phyloP scores from a whole-genome alignment of 148 eudicot species.

The Nepenthes mirabilis region DNA sequence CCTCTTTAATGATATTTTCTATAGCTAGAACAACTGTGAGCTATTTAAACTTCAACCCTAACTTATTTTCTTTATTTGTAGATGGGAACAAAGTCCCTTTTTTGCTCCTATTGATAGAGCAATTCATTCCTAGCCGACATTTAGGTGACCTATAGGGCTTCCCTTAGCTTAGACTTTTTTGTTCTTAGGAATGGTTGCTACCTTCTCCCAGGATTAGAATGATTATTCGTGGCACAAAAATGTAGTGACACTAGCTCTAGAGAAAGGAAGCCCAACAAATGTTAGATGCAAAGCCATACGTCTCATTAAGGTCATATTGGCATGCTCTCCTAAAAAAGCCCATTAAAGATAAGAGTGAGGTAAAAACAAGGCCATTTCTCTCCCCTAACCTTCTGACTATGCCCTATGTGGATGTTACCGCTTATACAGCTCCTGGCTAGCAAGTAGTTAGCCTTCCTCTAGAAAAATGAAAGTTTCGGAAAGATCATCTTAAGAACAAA shows the following conservation, averaged over 20 bases:
- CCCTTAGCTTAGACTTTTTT: slow-evolving; percentile 10
- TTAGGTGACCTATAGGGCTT: slow-evolving; percentile 11
- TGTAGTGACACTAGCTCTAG: neutral
- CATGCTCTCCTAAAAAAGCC: slow-evolving; percentile 5
- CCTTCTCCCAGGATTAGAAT: slow-evolving; percentile 13
- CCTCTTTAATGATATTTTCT: slow-evolving; percentile 11
- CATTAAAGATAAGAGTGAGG: slow-evolving; percentile 7
- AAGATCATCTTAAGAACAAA: neutral
- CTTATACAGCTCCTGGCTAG: slow-evolving; percentile 11
- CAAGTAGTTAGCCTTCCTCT: slow-evolving; percentile 6
- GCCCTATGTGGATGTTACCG: slow-evolving; percentile 14
- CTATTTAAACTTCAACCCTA: slow-evolving; percentile 3
- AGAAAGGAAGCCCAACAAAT: slow-evolving; percentile 6
- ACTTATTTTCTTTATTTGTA: too few species aligned
- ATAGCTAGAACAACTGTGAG: slow-evolving; percentile 12
- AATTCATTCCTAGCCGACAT: slow-evolving; percentile 2
- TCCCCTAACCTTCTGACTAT: slow-evolving; percentile 14
- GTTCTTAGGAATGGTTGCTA: slow-evolving; percentile 16
- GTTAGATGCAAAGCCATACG: slow-evolving; percentile 5
- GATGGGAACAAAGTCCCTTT: neutral
- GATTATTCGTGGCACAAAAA: slow-evolving; percentile 4
- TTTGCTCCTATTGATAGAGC: slow-evolving; percentile 6
- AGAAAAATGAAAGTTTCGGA: neutral
- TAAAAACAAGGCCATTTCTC: slow-evolving; percentile 12
- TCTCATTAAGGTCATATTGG: slow-evolving; percentile 7